Evolutionary conservation across 306 rosid genomes (phyloP), one percentile per base, ranked within the genome.

Genomic region (Malus fusca): DNA sequence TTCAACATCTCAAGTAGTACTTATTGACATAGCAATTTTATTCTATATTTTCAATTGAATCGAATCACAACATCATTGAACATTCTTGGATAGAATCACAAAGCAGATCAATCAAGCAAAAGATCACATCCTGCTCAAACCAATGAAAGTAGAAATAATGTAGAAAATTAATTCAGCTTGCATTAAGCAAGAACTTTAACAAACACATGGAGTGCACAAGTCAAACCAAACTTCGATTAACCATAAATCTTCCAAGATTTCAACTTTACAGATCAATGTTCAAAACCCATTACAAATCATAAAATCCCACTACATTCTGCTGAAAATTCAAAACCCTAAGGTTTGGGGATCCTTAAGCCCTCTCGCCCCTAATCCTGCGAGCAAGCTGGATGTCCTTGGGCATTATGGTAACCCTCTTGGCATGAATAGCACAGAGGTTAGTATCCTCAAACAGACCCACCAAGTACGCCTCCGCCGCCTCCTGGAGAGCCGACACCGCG

Each of bases 341-440:
- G 21, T 18, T 21, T 64, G 10, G 70, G 26, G 10, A 19, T 66
- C 14, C 55, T 51, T 66, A 66, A 37, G 70, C 70, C 70, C 70
- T 68, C 75, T 77, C 80, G 1, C 80, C 80, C 25, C 80, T 77
- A 17, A 77, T 77, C 22, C 80, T 56, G 10, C 80, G 56, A 1
- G 80, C 80, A 9, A 77, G 85, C 48, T 82, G 85, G 21, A 82
- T 78, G 22, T 82, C 82, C 76, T 82, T 82, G 2, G 82, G 85
- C 82, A 82, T 82, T n/a, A 82, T 82, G 10, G 85, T 82, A 14
- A 82, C 85, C 7, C 82, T 67, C 52, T 82, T 82, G 6, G 85
- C 85, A 2, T 82, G 85, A 77, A 82, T 82, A 4, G 85, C 85
- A 2, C 85, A 82, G 14, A 82, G 82, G 1, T 82, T 82, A 3